Evolutionary conservation across 2,329 filamentous ascomycete genomes (phyloP).

Genomic region (Aspergillus spinulosporus): DNA sequence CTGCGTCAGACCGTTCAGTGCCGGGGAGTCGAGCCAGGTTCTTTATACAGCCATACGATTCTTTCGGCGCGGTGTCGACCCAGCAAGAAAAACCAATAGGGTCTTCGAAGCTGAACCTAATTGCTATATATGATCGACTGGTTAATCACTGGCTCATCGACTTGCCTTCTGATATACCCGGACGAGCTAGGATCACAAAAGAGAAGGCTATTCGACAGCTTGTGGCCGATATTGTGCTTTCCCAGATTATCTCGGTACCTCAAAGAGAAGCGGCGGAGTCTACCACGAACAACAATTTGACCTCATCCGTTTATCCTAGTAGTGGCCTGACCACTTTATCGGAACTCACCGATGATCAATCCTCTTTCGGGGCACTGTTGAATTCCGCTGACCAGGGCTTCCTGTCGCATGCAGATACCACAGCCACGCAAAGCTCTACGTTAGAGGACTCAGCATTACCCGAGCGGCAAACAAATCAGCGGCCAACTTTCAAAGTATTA

Average conservation of each 20-base stretch:
- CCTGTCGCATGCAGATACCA: not conserved
- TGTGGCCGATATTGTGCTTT: conserved; percentile 38
- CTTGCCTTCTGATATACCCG: conserved; percentile 36
- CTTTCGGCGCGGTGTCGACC: conserved; percentile 19
- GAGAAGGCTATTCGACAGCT: conserved; percentile 40
- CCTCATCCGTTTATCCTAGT: not conserved
- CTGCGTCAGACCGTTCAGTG: not conserved
- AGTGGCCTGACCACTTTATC: not conserved
- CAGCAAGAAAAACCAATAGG: conserved; percentile 10
- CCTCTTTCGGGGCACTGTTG: not conserved
- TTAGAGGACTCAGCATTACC: not conserved
- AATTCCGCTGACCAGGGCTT: not conserved
- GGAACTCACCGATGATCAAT: not conserved
- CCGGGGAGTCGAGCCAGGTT: conserved; percentile 16
- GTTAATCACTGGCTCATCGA: conserved; percentile 40
- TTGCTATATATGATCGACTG: conserved; percentile 38
- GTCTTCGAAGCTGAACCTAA: conserved; percentile 22
- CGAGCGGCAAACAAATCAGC: not conserved
- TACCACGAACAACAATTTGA: not conserved
- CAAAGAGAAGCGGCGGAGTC: conserved; percentile 3
- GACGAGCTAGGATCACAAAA: conserved; percentile 40
- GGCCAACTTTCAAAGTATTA: conserved; percentile 24
- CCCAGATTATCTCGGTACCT: conserved; percentile 31
- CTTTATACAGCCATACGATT: conserved; percentile 24
- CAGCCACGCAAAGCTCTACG: not conserved